phyloP scores from a whole-genome alignment of 345 rosid species.

The Microthlaspi erraticum region DNA sequence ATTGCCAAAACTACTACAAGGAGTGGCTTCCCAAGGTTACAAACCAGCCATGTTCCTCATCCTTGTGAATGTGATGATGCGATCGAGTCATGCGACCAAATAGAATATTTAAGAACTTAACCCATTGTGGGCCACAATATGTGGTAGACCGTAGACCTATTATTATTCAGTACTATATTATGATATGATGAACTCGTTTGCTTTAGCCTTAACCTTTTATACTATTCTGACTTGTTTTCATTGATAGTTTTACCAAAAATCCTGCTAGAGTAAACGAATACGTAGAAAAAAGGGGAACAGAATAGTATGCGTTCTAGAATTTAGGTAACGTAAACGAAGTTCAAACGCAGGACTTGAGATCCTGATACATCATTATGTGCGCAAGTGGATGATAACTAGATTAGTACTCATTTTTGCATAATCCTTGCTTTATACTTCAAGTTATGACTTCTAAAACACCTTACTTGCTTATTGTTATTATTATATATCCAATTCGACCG shows the following conservation, averaged over 20 bases:
- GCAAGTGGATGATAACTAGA: slow-evolving; percentile 24
- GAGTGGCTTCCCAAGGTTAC: slow-evolving; percentile 70
- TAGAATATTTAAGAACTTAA: background rate
- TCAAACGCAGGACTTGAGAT: slow-evolving; percentile 19
- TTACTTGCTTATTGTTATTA: background rate
- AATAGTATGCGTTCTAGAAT: background rate
- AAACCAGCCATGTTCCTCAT: slow-evolving; percentile 51
- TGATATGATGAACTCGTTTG: background rate
- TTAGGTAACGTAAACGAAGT: slow-evolving; percentile 24
- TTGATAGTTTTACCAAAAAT: background rate
- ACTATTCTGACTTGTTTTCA: background rate
- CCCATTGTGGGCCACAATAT: slow-evolving; percentile 27
- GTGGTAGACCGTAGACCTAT: slow-evolving; percentile 30
- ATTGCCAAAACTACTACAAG: slow-evolving; percentile 55
- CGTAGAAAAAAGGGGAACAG: background rate
- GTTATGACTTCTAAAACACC: slow-evolving; percentile 16
- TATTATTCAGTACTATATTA: background rate
- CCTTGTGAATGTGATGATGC: slow-evolving; percentile 57
- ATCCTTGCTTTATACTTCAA: slow-evolving; percentile 40
- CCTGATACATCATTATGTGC: slow-evolving; percentile 29
- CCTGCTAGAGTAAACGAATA: background rate
- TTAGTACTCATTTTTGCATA: slow-evolving; percentile 12
- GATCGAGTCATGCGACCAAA: background rate
- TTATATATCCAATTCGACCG: background rate
- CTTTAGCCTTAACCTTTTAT: background rate